Evolutionary conservation across 2,329 filamentous ascomycete species (phyloP).

Genomic region (Aphanoascus verrucosus): DNA sequence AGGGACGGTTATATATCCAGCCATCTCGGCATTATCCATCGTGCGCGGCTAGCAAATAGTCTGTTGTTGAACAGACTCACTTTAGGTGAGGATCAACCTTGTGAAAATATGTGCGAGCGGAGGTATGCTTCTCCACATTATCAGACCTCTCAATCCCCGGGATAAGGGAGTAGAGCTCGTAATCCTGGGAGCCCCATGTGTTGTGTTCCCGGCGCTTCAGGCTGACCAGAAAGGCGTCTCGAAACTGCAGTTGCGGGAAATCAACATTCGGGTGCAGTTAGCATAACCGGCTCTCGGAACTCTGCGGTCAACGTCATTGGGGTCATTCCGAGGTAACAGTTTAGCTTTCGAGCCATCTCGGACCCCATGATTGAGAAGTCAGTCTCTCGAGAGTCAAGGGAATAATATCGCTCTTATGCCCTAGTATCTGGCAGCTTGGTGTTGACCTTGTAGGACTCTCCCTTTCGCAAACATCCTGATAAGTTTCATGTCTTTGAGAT

Average conservation of each 20-base stretch:
- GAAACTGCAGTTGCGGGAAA: background rate
- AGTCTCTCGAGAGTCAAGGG: too few species aligned
- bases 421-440: too few species aligned
- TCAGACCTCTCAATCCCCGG: background rate
- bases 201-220: background rate
- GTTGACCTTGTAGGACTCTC: too few species aligned
- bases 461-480: too few species aligned
- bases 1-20: background rate
- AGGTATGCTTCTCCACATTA: background rate
- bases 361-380: too few species aligned
- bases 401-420: too few species aligned
- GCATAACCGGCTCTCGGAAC: slow-evolving; percentile 8
- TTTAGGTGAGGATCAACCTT: background rate
- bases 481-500: too few species aligned
- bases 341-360: background rate
- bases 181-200: background rate
- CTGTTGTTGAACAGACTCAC: background rate
- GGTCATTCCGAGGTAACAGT: slow-evolving; percentile 6
- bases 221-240: background rate
- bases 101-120: background rate
- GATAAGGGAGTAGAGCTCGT: background rate
- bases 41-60: background rate
- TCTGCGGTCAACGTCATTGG: background rate
- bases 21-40: background rate
- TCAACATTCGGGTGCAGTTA: background rate